Conservation (phyloP, 371 early-diverging fungal genomes). For the Syncephalastrum racemosum region DNA sequence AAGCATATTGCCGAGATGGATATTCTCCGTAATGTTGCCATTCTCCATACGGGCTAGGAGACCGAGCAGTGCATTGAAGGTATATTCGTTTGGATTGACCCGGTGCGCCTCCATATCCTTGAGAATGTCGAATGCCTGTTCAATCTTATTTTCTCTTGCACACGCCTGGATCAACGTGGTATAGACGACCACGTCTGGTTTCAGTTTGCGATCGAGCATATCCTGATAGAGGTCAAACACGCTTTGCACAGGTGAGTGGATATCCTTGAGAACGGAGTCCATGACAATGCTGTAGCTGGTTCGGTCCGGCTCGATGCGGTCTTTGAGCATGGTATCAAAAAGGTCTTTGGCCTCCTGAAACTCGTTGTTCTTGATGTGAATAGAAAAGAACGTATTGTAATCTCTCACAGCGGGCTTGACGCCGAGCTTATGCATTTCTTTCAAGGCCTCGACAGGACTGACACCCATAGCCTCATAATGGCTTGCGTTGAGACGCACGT, state of each 20-base stretch:
- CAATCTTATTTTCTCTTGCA: constrained; percentile 16
- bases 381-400: constrained; percentile 32
- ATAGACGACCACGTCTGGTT: constrained; percentile 31
- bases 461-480: constrained; percentile 29
- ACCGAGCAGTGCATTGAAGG: constrained; percentile 34
- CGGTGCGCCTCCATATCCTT: constrained; percentile 31
- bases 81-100: constrained; percentile 33
- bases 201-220: constrained; percentile 28
- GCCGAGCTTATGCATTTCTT: constrained; percentile 19
- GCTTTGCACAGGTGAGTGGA: constrained; percentile 12
- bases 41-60: constrained; percentile 17
- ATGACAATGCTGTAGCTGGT: constrained; percentile 41
- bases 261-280: constrained; percentile 36
- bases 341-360: constrained; percentile 33
- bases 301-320: constrained; percentile 22
- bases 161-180: constrained; percentile 32
- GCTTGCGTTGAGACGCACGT: constrained; percentile 6
- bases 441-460: constrained; percentile 24
- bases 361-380: constrained; percentile 27
- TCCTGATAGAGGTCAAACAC: constrained; percentile 37
- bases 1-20: neutral
- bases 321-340: constrained; percentile 27
- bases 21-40: constrained; percentile 15
- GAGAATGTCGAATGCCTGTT: constrained; percentile 24
- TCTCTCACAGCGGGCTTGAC: constrained; percentile 13